phyloP scores from a whole-genome alignment of 441 rosid genomes.

The Eruca vesicaria region DNA sequence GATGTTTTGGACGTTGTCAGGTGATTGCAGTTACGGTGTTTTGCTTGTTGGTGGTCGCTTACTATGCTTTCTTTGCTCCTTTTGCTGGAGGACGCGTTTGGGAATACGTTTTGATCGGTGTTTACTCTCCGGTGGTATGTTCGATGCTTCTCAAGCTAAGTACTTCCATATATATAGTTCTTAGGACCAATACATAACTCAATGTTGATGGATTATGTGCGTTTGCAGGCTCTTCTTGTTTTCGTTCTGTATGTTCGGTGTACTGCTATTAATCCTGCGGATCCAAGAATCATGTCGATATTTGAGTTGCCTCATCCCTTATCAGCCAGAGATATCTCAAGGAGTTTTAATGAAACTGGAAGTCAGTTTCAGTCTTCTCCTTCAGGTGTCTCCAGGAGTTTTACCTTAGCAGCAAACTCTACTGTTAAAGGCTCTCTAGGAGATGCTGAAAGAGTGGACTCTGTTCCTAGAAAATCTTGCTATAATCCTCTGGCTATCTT shows the following conservation, averaged over 20 bases:
- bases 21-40: conserved; percentile 75
- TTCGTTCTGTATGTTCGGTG: conserved; percentile 68
- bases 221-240: conserved; percentile 59
- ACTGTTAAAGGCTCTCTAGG: conserved; percentile 61
- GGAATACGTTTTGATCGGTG: conserved; percentile 52
- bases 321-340: conserved; percentile 9
- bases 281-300: conserved; percentile 71
- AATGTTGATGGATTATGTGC: conserved; percentile 3
- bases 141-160: not conserved
- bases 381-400: conserved; percentile 74
- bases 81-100: conserved; percentile 65
- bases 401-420: conserved; percentile 58
- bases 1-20: conserved; percentile 28
- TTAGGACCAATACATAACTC: not conserved
- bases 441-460: conserved; percentile 41
- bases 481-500: conserved; percentile 44
- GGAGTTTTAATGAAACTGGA: conserved; percentile 57
- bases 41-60: conserved; percentile 67
- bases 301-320: conserved; percentile 22
- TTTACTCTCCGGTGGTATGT: conserved; percentile 69
- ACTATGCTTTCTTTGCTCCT: conserved; percentile 72
- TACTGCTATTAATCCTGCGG: conserved; percentile 73
- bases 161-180: not conserved
- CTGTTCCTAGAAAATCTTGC: conserved; percentile 1
- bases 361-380: conserved; percentile 62